Base-by-base conservation (phyloP, 2,329 filamentous ascomycete genomes). In the Orbilia brochopaga region DNA sequence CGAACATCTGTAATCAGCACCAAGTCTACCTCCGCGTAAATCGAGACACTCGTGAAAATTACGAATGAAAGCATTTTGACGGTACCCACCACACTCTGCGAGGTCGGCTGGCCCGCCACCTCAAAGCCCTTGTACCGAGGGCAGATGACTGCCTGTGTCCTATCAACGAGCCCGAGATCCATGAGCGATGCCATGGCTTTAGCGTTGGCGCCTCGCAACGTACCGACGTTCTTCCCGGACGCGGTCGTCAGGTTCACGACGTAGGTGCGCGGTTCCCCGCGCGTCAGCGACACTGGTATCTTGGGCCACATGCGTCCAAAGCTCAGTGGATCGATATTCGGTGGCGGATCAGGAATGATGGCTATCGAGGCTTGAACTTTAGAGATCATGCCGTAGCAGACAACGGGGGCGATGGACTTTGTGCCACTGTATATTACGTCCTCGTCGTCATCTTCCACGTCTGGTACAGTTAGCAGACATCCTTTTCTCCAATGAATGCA, bases 251-350 rank as follows among this genome's bases (percentile, higher is more conserved):
- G 30, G 48, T 70, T 70, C n/a, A 70, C 66, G 55, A 70, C 66
- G 23, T 54, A 70, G 1, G 46, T 60, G 24, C 59, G 44, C 11
- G 66, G 66, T 15, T 70, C 66, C 8, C 66, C 66, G 35, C 66
- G 61, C 1, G 59, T 48, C 23, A 70, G 13, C 11, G 66, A 46
- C 10, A 70, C 66, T 1, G 66, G 66, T 40, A 70, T 70, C 27
- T 70, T 70, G 5, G 66, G 66, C 66, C 66, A 70, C 66, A 70
- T 70, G 13, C 66, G 66, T 42, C 66, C 66, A 56, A 70, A 70
- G 19, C 59, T 64, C 30, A 64, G 23, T 17, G 66, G 66, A 46
- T 70, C 66, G 40, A 64, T 58, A 35, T 69, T 63, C 8, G 66
- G 66, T 32, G 66, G 66, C 8, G 66, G 66, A 24, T 70, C 66